Conservation (phyloP, 2,329 filamentous ascomycete genomes). For the Beauveria varroae region DNA sequence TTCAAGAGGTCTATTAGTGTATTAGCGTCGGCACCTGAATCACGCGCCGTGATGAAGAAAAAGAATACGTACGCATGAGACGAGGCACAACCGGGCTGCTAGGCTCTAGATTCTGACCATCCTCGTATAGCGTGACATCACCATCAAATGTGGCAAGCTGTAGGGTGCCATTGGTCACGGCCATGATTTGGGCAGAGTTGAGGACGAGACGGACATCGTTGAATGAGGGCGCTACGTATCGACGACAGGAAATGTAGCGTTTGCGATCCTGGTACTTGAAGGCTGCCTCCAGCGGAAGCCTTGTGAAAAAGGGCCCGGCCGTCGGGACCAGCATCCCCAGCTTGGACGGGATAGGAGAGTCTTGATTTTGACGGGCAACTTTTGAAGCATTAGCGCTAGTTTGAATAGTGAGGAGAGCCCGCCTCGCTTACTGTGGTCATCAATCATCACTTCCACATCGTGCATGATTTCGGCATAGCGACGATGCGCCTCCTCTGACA, state of each 20-base stretch:
- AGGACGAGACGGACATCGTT: constrained; percentile 91
- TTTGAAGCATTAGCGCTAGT: not conserved
- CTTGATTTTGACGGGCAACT: constrained; percentile 65
- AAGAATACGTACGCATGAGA: constrained; percentile 37
- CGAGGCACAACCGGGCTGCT: constrained; percentile 69
- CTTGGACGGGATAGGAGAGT: constrained; percentile 69
- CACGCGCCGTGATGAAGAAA: not conserved
- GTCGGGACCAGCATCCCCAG: constrained; percentile 86
- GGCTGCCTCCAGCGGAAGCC: constrained; percentile 76
- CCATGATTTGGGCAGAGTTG: constrained; percentile 92
- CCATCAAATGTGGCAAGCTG: constrained; percentile 94
- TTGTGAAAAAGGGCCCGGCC: constrained; percentile 90
- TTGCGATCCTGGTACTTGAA: constrained; percentile 85
- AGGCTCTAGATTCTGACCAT: constrained; percentile 71
- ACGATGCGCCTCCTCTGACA: constrained; percentile 73
- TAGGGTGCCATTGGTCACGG: constrained; percentile 69
- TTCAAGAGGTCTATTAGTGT: constrained; percentile 56
- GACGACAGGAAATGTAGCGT: constrained; percentile 79
- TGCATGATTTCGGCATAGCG: constrained; percentile 93
- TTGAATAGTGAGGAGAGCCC: too few relatives aligned
- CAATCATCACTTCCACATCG: constrained; percentile 85
- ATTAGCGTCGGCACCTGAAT: not conserved
- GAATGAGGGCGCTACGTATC: constrained; percentile 94
- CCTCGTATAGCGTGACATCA: constrained; percentile 91
- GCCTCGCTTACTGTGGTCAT: constrained; percentile 67